Base-by-base conservation (phyloP, 2,329 filamentous ascomycete species). In the Cladosporium sp. region DNA sequence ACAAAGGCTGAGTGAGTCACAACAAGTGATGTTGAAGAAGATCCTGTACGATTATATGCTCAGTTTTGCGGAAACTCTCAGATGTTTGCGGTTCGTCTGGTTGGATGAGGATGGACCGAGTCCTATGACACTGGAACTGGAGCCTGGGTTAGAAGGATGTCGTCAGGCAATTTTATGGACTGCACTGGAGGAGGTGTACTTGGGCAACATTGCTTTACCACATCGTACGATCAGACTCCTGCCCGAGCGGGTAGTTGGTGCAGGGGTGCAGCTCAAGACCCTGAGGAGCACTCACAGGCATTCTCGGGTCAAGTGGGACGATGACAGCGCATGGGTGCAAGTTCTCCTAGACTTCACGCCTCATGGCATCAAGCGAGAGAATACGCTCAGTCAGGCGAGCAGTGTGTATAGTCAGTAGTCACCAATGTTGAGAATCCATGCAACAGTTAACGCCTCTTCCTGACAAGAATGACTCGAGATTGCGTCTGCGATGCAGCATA, bases 1-100 rank as follows among this genome's bases (percentile, higher is more conserved):
- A 1, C 59, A 52, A 21, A 49, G 58, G 16, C 59, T 75, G n/a
- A 72, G 63, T 14, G 40, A 56, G 7, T 57, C 66, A 1, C 76
- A 76, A 64, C 60, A 67, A 26, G 62, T 57, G 14, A 70, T 75
- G 66, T 75, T 74, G 62, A 66, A 71, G 53, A 74, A 75, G 49
- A 53, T 74, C 26, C 61, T 78, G 16, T 67, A 74, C 56, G 69
- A 72, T 60, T 77, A 76, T 31, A 69, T 78, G 12, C 67, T 69
- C 11, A 71, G 70, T 64, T 77, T 78, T 65, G 67, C 67, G 3
- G 53, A 56, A 3, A 74, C 71, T 10, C 62, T 78, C 23, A 69
- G 61, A 8, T 67, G 59, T 26, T 67, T 78, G 4, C 68, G 69
- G 5, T 73, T 77, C 49, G 64, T 72, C n/a, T 78, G 75, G 75